Base-by-base conservation (phyloP, 2,329 filamentous ascomycete genomes). In the Fusarium sp. region DNA sequence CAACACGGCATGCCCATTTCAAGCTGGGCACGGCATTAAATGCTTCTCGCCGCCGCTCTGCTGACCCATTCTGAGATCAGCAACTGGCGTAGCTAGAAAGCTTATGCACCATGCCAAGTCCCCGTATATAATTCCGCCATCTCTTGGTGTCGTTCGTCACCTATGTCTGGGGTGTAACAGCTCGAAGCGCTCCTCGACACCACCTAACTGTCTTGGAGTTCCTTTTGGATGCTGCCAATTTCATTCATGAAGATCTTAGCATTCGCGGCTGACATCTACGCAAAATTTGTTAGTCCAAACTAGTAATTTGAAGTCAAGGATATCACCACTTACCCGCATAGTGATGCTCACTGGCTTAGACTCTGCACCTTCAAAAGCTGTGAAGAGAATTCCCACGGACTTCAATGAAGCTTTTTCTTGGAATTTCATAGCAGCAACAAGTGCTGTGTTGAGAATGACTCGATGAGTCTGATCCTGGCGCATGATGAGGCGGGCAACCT, bases 391-490 rank as follows among this genome's bases (percentile, higher is more conserved):
- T 55, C 88, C 86, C 49, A 93, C 85, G 46, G 89, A 87, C 79
- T 93, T 93, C 66, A 92, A 87, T 43, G 87, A 89, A 30, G 93
- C 90, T 73, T 91, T 92, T 54, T 94, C 89, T 64, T 93, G 90
- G 75, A 97, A 93, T 46, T 89, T 89, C 87, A 97, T 92, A 7
- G 90, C 88, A 60, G 92, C 91, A 63, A 93, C 88, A 63, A 98
- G 86, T 2, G 90, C 89, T 2, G 92, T 93, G 81, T 98, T 98
- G 53, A 98, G 84, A 66, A 97, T 90, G 56, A 98, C 89, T 23
- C 93, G 89, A 75, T 94, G 90, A 2, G 93, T 96, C 64, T 94
- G 93, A 75, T 98, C 94, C 72, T 97, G 93, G 20, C 95, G 91
- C 89, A 98, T 94, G 66, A 98, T 87, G 71, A 98, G 87, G 43